Evolutionary conservation across 2,329 filamentous ascomycete species (phyloP), one percentile per base, ranked within the genome.

Genomic region (Colletotrichum tabaci): DNA sequence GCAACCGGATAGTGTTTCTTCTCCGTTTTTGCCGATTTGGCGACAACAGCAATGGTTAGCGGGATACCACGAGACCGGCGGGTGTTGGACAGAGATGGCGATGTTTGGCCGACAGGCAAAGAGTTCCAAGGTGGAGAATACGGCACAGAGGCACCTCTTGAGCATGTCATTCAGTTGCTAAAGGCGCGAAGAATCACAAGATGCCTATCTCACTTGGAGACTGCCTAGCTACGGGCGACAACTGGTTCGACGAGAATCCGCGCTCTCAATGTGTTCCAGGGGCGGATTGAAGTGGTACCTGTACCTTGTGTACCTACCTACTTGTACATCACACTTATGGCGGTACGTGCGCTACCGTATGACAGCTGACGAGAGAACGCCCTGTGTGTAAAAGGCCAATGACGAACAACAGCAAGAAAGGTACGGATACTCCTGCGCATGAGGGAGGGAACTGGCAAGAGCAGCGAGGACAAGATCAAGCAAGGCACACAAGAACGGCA

Each of bases 221-320:
- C 60, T 58, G 67, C 15, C 57, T 26, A 47, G 38, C 21, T 53
- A 65, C n/a, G 16, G n/a, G 26, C 10, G 60, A 44, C n/a, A 40
- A 38, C 30, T 35, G 30, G 40, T 26, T 44, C 23, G 46, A 46
- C 21, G 42, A 42, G 49, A 38, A 18, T 3, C 15, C 2, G 16
- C 52, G 46, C 50, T 66, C 56, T 42, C 42, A 55, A 56, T 21
- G 56, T 63, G 42, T 38, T 40, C 30, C 53, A 38, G 49, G 42
- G 26, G 35, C n/a, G 8, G 47, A 18, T 35, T 18, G 12, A 12
- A 16, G 44, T 15, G n/a, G 18, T 40, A 40, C 55, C 18, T 23
- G 44, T n/a, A 30, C 26, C 52, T 38, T 7, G 26, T 4, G 26
- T 30, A 6, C 26, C 26, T 30, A 5, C 3, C 3, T 26, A 30